These are phyloP conservation scores for Colletotrichum eremochloae DNA, from an alignment of 2,329 filamentous ascomycete genomes.

Conservation along the genomic window DNA sequence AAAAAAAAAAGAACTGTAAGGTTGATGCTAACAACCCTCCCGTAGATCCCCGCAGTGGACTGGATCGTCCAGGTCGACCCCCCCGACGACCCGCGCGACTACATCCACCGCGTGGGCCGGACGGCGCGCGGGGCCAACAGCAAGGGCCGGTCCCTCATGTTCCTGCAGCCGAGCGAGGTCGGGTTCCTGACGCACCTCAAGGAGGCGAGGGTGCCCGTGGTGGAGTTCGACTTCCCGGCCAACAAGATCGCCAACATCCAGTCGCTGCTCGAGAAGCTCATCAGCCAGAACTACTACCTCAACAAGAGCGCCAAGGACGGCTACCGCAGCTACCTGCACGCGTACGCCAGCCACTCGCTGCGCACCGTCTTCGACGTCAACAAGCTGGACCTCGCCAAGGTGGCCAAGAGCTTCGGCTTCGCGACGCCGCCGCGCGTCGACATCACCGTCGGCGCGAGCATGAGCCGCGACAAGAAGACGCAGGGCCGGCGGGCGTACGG, in stretches of 20 bases:
- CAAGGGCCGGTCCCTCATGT: constrained; percentile 91
- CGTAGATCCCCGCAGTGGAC: constrained; percentile 73
- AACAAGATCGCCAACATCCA: constrained; percentile 94
- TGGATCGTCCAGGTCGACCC: constrained; percentile 98
- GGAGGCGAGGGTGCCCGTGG: constrained; percentile 90
- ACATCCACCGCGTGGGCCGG: constrained; percentile 96
- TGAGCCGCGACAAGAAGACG: constrained; percentile 79
- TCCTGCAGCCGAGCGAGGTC: constrained; percentile 91
- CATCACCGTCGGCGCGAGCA: constrained; percentile 83
- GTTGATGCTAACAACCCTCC: background rate
- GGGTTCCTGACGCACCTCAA: constrained; percentile 94
- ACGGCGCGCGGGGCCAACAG: constrained; percentile 87
- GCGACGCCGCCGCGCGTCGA: constrained; percentile 84
- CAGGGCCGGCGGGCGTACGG: constrained; percentile 78
- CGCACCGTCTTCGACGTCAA: constrained; percentile 80
- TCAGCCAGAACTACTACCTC: constrained; percentile 95
- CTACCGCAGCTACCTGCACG: constrained; percentile 92
- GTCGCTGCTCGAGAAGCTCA: constrained; percentile 92
- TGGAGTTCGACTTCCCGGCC: constrained; percentile 94
- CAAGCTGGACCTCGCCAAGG: constrained; percentile 85
- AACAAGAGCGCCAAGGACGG: constrained; percentile 86
- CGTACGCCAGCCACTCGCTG: constrained; percentile 82
- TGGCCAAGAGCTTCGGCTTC: constrained; percentile 89
- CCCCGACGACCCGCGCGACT: constrained; percentile 89
- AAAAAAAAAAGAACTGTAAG: background rate